Percentiles rank a stretch among this genome's conserved stretches.
phyloP scores from a whole-genome alignment of 192 early-diverging fungal species.

The Rhizoclosmatium globosum region DNA sequence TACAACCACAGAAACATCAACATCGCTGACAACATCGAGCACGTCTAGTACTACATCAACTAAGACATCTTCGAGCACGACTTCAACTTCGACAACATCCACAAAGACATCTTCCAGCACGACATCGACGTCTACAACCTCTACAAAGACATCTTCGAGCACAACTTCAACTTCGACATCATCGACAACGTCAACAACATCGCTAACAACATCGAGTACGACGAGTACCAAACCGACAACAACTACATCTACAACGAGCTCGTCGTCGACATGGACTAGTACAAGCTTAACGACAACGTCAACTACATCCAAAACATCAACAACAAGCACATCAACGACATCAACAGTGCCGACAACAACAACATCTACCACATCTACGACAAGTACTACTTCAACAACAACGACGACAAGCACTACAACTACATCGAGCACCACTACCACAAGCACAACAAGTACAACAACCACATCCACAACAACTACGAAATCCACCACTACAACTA shows the following conservation, averaged over 20 bases:
- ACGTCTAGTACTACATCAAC: not conserved
- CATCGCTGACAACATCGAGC: not conserved
- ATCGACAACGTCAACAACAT: not conserved
- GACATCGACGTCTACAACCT: not conserved
- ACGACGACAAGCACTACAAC: not conserved
- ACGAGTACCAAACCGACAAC: not conserved
- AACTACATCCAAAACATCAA: constrained; percentile 8
- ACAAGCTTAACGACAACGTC: not conserved
- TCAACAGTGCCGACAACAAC: not conserved
- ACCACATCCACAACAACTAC: not conserved
- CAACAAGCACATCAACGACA: not conserved
- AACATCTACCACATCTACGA: not conserved
- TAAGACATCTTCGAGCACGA: not conserved
- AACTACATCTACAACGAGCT: not conserved
- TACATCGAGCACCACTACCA: not conserved
- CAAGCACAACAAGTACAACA: not conserved
- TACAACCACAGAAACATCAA: not conserved
- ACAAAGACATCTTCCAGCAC: not conserved
- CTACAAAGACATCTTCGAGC: not conserved
- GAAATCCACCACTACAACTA: not conserved
- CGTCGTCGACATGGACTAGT: not conserved
- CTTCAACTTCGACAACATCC: not conserved
- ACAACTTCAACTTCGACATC: not conserved
- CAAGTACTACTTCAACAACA: not conserved
- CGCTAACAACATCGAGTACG: not conserved